Base-by-base conservation (phyloP, 305 asterid genomes). In the Fraxinus latifolia region DNA sequence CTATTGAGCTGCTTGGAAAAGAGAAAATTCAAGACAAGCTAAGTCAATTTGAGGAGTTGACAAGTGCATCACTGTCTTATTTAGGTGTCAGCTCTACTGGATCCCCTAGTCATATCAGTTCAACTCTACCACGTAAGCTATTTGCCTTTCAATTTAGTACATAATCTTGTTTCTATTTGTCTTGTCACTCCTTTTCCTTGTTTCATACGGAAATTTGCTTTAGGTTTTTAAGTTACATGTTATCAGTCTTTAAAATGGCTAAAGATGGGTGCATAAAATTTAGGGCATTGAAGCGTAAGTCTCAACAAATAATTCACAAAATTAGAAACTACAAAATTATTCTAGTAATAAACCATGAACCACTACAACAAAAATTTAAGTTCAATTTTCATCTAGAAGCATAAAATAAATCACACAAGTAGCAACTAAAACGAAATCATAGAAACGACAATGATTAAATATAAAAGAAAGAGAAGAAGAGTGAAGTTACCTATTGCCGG, bases 1-100 rank as follows among this genome's bases (percentile, higher is more conserved):
- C 99, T 4, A 86, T 96, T 60, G 89, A 96, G 91, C 92, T 96
- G 31, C 90, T 96, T 72, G 99, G 99, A 53, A 92, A 89, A 88
- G 94, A 94, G 58, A 85, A 93, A 85, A 86, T 94, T 47, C 97
- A 96, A 88, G 93, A 91, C 90, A 94, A 89, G 86, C 47, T 93
- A 82, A 90, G 97, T 85, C 92, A 90, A 75, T 90, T 94, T 77
- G 97, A 94, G 84, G 97, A 96, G 87, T 83, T 94, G 93, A 93
- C 92, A 29, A 89, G 90, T 81, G 97, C 88, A 70, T 89, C 98
- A 12, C 89, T 96, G 76, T 90, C 97, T 79, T 89, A 81, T 85
- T 82, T 93, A 76, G 99, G 98, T 81, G 97, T 96, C 79, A 84
- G 93, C 85, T 90, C 87, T 85, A 87, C 92, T 73, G 97, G 95